Percentiles rank a stretch among this genome's conserved stretches.
Evolutionary conservation across 306 rosid species (phyloP).

Genomic region (Lathyrus oleraceus): DNA sequence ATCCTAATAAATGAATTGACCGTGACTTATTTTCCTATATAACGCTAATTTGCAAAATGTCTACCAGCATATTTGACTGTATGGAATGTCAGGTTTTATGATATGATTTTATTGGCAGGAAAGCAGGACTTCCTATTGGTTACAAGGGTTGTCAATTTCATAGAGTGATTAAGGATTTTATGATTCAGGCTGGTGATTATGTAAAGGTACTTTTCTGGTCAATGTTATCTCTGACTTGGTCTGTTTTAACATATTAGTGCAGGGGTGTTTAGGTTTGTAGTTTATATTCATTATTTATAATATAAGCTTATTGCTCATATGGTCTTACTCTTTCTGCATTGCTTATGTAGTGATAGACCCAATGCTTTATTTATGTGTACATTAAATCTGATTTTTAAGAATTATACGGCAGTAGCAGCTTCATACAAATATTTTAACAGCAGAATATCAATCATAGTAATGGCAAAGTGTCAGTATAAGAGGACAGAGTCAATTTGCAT

Average conservation of each 20-base stretch:
- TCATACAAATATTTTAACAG: background rate
- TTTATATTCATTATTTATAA: background rate
- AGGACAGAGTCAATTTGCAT: background rate
- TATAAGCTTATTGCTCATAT: background rate
- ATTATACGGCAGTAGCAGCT: background rate
- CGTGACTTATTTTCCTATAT: background rate
- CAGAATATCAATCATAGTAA: background rate
- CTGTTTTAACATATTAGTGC: constrained; percentile 18
- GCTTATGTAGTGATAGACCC: background rate
- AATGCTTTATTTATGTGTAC: background rate
- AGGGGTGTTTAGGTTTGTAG: background rate
- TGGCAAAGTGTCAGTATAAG: background rate
- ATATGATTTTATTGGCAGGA: constrained; percentile 51
- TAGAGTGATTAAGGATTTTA: constrained; percentile 95
- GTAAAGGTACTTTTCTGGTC: constrained; percentile 54
- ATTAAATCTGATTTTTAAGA: background rate
- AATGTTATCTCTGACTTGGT: constrained; percentile 1
- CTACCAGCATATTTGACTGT: background rate
- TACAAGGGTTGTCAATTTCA: constrained; percentile 95
- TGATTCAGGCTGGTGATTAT: constrained; percentile 98
- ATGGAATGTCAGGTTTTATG: constrained; percentile 2
- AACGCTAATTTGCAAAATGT: constrained; percentile 12
- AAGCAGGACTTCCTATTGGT: constrained; percentile 92
- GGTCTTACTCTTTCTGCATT: background rate
- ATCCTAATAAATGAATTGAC: background rate